Base-by-base conservation (phyloP, 345 rosid genomes). In the Pistacia atlantica region DNA sequence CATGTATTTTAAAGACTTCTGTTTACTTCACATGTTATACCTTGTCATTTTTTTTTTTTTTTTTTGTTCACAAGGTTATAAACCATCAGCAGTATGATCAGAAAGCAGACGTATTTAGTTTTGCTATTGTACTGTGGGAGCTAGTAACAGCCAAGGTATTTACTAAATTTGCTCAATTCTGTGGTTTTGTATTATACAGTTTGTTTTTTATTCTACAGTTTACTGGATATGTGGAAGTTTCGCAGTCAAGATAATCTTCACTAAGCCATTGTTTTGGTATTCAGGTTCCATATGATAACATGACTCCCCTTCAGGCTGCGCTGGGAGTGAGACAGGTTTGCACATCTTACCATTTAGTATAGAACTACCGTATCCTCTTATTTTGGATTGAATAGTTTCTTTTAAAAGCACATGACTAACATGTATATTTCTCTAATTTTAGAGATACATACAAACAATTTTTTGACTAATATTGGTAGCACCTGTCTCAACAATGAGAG, bases 301-400 rank as follows among this genome's bases (percentile, higher is more conserved):
- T 87, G 94, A 88, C 90, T 65, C 97, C 97, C 18, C 73, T 92
- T 59, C 97, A 92, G 78, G 97, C 92, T 74, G 97, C 97, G 22
- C 68, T 92, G 78, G 97, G 92, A 81, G 97, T 92, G 59, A 83
- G 92, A 84, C 90, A 87, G 94, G 97, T 89, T 28, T 62, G 79
- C 35, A 49, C 38, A 13, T 64, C 60, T 52, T n/a, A 51, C 12
- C 18, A 56, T 20, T 60, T 56, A 14, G 38, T 38, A 28, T 48
- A 12, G 31, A 66, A 55, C 17, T 65, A 16, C 4, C 11, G 71
- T 54, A 13, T 25, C 38, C 57, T 72, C 18, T 56, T n/a, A 2
- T 42, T 59, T 17, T 74, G 22, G 57, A 71, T 75, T 22, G 49
- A 16, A n/a, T 49, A 37, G 17, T 58, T 2, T 45, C 17, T 25